These are phyloP conservation scores for Claviceps sp. DNA, from an alignment of 2,329 filamentous ascomycete species.

Conservation along the genomic window DNA sequence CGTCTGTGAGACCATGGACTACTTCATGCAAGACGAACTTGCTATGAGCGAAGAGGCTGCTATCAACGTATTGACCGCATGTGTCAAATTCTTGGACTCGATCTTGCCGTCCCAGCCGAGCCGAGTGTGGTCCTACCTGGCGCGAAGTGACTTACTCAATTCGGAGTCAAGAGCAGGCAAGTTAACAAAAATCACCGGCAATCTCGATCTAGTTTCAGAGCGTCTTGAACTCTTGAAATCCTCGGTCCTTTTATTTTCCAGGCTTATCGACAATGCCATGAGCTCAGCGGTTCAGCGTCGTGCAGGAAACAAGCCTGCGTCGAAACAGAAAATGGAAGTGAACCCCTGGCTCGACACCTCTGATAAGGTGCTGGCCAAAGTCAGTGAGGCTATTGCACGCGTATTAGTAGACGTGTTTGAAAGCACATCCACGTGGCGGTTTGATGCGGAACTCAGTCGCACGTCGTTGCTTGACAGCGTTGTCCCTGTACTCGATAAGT, in stretches of 20 bases:
- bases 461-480: conserved; percentile 56
- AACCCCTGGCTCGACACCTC: conserved; percentile 59
- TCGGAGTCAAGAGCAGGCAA: conserved; percentile 63
- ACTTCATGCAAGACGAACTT: conserved; percentile 44
- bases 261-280: conserved; percentile 63
- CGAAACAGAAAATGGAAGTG: conserved; percentile 31
- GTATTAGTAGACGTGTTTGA: conserved; percentile 74
- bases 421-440: conserved; percentile 77
- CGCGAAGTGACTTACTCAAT: conserved; percentile 66
- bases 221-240: conserved; percentile 66
- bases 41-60: conserved; percentile 47
- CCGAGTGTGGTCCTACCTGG: conserved; percentile 80
- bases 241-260: conserved; percentile 60
- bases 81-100: conserved; percentile 66
- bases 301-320: conserved; percentile 34
- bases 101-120: conserved; percentile 64
- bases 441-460: conserved; percentile 53
- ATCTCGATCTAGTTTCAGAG: conserved; percentile 63
- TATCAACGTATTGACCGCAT: conserved; percentile 54
- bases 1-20: conserved; percentile 75
- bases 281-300: conserved; percentile 55
- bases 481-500: conserved; percentile 54
- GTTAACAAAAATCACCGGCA: conserved; percentile 66
- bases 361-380: conserved; percentile 60
- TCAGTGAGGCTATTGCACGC: conserved; percentile 60